Evolutionary conservation across 75 land plant genomes (phyloP).

Genomic region (Isoetes taiwanensis): DNA sequence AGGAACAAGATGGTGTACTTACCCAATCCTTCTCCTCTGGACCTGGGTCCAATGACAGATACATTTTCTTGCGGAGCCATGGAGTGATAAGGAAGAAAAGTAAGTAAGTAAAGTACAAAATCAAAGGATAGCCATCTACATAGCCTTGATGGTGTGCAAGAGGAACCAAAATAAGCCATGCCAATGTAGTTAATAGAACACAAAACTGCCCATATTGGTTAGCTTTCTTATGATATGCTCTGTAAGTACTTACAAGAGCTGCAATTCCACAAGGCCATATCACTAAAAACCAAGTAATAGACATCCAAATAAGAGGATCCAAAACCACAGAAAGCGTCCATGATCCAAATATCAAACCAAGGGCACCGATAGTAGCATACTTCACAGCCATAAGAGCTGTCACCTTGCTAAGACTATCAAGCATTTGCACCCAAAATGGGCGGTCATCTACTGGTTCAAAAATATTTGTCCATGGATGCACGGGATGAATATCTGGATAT

Average conservation of each 20-base stretch:
- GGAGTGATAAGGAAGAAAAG: constrained; percentile 58
- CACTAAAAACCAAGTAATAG: constrained; percentile 64
- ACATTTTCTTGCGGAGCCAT: constrained; percentile 35
- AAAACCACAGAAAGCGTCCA: too few species aligned
- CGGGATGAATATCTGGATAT: too few species aligned
- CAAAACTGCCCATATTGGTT: constrained; percentile 38
- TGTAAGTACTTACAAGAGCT: constrained; percentile 24
- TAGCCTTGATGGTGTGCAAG: constrained; percentile 68
- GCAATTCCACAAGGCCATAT: constrained; percentile 68
- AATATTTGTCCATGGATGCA: too few species aligned
- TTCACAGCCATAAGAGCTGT: too few species aligned
- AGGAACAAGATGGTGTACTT: constrained; percentile 18
- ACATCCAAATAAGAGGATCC: constrained; percentile 38
- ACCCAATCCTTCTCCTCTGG: constrained; percentile 54
- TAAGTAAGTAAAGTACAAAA: constrained; percentile 48
- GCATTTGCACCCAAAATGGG: too few species aligned
- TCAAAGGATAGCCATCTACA: constrained; percentile 69
- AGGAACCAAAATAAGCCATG: constrained; percentile 71
- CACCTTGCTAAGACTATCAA: too few species aligned
- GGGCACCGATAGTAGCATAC: too few species aligned
- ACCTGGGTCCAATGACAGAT: constrained; percentile 35
- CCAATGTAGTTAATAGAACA: constrained; percentile 36
- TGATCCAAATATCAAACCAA: too few species aligned
- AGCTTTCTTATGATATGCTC: constrained; percentile 24
- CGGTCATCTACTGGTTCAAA: too few species aligned